Evolutionary conservation across 441 rosid genomes (phyloP).

Genomic region (Francoa sonchifolia): DNA sequence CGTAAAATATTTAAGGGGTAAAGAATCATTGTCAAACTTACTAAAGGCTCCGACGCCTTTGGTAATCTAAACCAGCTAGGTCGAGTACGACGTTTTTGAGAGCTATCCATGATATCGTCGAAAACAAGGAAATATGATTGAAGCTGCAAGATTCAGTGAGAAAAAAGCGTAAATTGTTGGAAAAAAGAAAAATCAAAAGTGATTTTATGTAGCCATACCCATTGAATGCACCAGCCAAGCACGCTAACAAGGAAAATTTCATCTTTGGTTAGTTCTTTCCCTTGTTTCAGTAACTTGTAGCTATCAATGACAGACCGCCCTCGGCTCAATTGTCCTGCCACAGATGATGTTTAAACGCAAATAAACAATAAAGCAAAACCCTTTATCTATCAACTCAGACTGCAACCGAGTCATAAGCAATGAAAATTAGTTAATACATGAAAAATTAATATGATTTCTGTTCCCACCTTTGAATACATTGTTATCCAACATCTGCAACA

Average conservation of each 20-base stretch:
- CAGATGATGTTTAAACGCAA: not conserved
- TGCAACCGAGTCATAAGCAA: too few species aligned
- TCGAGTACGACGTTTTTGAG: conserved; percentile 86
- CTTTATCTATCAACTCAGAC: too few species aligned
- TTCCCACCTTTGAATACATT: conserved; percentile 23
- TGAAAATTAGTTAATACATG: too few species aligned
- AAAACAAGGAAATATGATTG: conserved; percentile 87
- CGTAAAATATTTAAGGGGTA: too few species aligned
- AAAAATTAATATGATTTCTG: not conserved
- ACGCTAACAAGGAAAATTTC: conserved; percentile 56
- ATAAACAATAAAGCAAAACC: not conserved
- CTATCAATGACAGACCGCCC: conserved; percentile 79
- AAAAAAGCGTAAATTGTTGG: not conserved
- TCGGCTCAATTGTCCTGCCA: conserved; percentile 61
- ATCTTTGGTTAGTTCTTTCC: conserved; percentile 47
- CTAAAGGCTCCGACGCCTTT: conserved; percentile 47
- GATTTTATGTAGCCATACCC: conserved; percentile 33
- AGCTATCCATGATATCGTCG: conserved; percentile 83
- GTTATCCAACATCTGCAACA: conserved; percentile 73
- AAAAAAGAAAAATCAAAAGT: not conserved
- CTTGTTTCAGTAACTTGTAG: conserved; percentile 56
- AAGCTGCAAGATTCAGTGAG: conserved; percentile 31
- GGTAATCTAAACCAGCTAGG: conserved; percentile 88
- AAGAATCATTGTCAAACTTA: too few species aligned
- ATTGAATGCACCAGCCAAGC: conserved; percentile 92